Evolutionary conservation across 1,284 basidiomycete genomes (phyloP).

Genomic region (Naganishia sp.): DNA sequence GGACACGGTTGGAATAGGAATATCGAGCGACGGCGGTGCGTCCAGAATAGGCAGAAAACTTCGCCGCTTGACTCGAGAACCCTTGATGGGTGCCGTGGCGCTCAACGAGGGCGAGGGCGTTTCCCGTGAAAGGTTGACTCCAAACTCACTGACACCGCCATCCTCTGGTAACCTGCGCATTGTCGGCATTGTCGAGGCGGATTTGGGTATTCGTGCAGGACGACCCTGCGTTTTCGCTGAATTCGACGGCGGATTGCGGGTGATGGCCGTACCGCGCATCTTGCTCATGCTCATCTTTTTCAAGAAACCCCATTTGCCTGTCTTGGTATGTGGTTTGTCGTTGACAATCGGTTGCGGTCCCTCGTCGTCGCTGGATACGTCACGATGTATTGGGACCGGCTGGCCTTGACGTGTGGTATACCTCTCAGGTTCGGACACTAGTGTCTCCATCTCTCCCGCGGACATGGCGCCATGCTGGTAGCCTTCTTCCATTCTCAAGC

Average conservation of each 20-base stretch:
- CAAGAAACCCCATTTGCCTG: slow-evolving; percentile 83
- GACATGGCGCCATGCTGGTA: background rate
- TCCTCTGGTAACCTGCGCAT: slow-evolving; percentile 5
- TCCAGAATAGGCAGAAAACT: slow-evolving; percentile 80
- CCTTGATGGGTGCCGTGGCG: slow-evolving; percentile 44
- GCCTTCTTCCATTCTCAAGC: slow-evolving; percentile 21
- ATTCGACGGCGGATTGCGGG: background rate
- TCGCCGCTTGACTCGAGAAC: slow-evolving; percentile 61
- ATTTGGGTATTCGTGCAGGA: slow-evolving; percentile 37
- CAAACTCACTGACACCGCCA: slow-evolving; percentile 33
- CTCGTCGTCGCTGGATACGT: slow-evolving; percentile 36
- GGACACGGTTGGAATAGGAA: slow-evolving; percentile 62
- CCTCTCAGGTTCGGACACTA: slow-evolving; percentile 3
- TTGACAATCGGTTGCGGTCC: background rate
- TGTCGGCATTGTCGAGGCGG: slow-evolving; percentile 16
- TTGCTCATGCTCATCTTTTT: slow-evolving; percentile 96
- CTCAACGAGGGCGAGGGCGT: slow-evolving; percentile 37
- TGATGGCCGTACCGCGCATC: slow-evolving; percentile 46
- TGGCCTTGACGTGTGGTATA: slow-evolving; percentile 39
- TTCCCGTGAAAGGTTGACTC: slow-evolving; percentile 44
- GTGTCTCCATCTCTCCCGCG: slow-evolving; percentile 8
- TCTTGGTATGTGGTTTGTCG: slow-evolving; percentile 51
- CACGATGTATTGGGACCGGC: slow-evolving; percentile 14
- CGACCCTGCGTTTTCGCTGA: slow-evolving; percentile 9
- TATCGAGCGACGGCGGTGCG: slow-evolving; percentile 53